phyloP scores from a whole-genome alignment of 805 yeast species.

The Naumovozyma dairenensis region DNA sequence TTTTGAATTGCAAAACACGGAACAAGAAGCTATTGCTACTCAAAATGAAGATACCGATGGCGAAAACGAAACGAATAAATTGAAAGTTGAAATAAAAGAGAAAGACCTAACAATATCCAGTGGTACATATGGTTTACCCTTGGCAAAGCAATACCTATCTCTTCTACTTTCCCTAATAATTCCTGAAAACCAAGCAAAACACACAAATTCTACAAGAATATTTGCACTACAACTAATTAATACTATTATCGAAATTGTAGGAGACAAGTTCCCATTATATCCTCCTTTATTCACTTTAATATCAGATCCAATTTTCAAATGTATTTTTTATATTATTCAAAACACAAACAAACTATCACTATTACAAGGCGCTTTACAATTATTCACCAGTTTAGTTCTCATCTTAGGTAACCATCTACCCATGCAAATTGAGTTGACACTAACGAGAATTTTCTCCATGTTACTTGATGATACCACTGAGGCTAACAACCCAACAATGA shows the following conservation, averaged over 20 bases:
- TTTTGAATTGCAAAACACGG: constrained; percentile 2
- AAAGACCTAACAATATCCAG: not conserved
- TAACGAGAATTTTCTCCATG: constrained; percentile 52
- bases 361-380: constrained; percentile 63
- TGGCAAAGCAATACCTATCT: constrained; percentile 67
- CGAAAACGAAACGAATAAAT: constrained; percentile 2
- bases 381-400: constrained; percentile 62
- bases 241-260: constrained; percentile 75
- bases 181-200: constrained; percentile 73
- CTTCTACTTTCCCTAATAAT: constrained; percentile 71
- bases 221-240: constrained; percentile 70
- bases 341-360: constrained; percentile 59
- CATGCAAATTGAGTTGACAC: constrained; percentile 69
- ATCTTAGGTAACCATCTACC: constrained; percentile 58
- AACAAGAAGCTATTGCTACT: not conserved
- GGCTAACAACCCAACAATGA: no score
- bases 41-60: constrained; percentile 1
- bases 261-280: constrained; percentile 48
- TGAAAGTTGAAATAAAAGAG: constrained; percentile 1
- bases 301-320: constrained; percentile 77
- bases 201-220: constrained; percentile 77
- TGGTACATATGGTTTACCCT: constrained; percentile 55
- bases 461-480: constrained; percentile 27
- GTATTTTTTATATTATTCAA: constrained; percentile 70
- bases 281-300: constrained; percentile 57